These are phyloP conservation scores for Chlorella sp. DNA, from an alignment of 139 green algal genomes.

Conservation along the genomic window DNA sequence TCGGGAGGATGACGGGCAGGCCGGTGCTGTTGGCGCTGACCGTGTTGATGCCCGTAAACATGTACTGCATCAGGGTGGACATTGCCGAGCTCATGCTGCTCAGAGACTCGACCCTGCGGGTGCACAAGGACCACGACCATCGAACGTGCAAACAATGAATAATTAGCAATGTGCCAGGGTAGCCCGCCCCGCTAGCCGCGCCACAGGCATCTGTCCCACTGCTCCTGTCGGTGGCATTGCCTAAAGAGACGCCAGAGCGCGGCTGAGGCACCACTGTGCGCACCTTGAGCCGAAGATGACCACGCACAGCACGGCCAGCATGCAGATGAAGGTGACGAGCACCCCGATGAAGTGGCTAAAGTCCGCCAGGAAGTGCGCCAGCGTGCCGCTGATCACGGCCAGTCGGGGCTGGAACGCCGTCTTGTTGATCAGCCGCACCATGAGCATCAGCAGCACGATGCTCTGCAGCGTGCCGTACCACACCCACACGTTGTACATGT, in stretches of 20 bases:
- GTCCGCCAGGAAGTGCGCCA: constrained; percentile 10
- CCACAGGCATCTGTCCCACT: too few species aligned
- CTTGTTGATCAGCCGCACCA: constrained; percentile 30
- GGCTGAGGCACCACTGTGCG: not conserved
- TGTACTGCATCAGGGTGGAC: constrained; percentile 7
- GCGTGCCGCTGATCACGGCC: constrained; percentile 15
- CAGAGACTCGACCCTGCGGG: not conserved
- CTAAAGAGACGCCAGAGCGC: too few species aligned
- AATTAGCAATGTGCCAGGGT: too few species aligned
- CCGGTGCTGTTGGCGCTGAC: not conserved
- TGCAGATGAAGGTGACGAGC: constrained; percentile 2
- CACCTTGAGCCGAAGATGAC: constrained; percentile 17
- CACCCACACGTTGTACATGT: constrained; percentile 16
- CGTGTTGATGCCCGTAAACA: not conserved
- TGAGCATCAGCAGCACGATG: constrained; percentile 28
- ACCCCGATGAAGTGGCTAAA: constrained; percentile 20
- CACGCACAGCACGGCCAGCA: constrained; percentile 4
- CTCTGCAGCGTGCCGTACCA: constrained; percentile 25
- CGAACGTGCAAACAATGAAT: too few species aligned
- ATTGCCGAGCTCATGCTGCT: not conserved
- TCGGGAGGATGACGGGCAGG: not conserved
- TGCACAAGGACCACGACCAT: too few species aligned
- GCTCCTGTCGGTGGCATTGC: not conserved
- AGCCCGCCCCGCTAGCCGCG: too few species aligned
- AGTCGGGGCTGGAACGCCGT: constrained; percentile 33